Evolutionary conservation across 768 basidiomycete genomes (phyloP), one percentile per base, ranked within the genome.

Genomic region (Terana coerulea): DNA sequence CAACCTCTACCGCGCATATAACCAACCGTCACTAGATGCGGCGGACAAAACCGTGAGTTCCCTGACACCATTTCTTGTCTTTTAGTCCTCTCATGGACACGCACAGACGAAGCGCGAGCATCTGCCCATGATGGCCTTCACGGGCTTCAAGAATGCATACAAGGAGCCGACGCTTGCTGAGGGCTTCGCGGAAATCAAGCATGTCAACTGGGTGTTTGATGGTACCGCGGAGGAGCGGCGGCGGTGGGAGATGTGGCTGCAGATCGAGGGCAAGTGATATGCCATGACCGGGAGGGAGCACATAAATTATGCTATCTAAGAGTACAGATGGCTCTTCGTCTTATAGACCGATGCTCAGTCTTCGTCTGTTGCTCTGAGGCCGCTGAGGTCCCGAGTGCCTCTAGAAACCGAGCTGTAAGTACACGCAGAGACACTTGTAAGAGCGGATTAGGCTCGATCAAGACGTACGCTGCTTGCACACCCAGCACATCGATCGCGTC

Each of bases 221-320:
- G 93, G 93, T 1, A 75, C 72, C 7, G 84, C 83, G 43, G 87
- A 86, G 54, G 88, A 91, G 59, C 74, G 71, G 50, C 74, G 61
- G 50, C 69, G 75, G 49, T 98, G 93, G 93, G 78, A 75, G 44
- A 88, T 86, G 83, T 94, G 91, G 90, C 73, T 91, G 60, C 87
- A 91, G 61, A 76, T 90, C 22, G 82, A 86, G 56, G 84, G 85
- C 29, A 84, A 84, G 66, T 87, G 52, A 47, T 14, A 24, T n/a
- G n/a, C n/a, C n/a, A n/a, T n/a, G n/a, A n/a, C n/a, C n/a, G n/a
- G n/a, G n/a, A n/a, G n/a, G n/a, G n/a, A n/a, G n/a, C n/a, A n/a
- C n/a, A n/a, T n/a, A n/a, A n/a, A n/a, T n/a, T n/a, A n/a, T n/a
- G n/a, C n/a, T n/a, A n/a, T n/a, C n/a, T n/a, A n/a, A n/a, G n/a